Base-by-base conservation (phyloP, 441 rosid species). In the Pelargonium exstipulatum region DNA sequence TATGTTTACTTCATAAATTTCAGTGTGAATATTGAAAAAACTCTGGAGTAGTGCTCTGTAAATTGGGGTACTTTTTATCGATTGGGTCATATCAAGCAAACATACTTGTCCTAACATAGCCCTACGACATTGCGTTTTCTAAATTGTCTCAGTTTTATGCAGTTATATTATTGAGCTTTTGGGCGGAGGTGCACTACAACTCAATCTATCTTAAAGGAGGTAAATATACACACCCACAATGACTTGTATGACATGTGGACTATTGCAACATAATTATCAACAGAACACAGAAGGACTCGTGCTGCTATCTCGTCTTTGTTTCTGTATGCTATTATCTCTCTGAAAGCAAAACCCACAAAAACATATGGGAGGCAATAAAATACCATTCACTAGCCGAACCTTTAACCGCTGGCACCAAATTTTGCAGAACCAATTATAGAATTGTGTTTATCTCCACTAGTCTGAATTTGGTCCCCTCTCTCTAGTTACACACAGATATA, bases 161-260 rank as follows among this genome's bases (percentile, higher is more conserved):
- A 88, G 98, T 89, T 67, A 87, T 95, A 73, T 92, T 83, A 80
- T 81, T 95, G 83, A 95, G 98, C 81, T 95, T 95, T 68, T 95
- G 97, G 98, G 98, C 97, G 3, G 98, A 92, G 81, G 99, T 92
- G 77, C 99, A 90, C 79, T 92, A 95, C 84, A 95, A 95, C 72
- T 92, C 99, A 16, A 87, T 92, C 10, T 90, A 89, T 78, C 95
- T 95, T 4, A 86, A 82, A 82, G 99, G 88, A 92, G 97, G 96
- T 92, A 77, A 76, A 49, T 46, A 4, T 8, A n/a, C 43, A 9
- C 42, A 5, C 9, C 10, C 29, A 12, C 37, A 4, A 9, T 4
- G 37, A 26, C 37, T 0, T 32, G 37, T 32, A 32, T 32, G 37
- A 32, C 6, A 32, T 32, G 37, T 32, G 37, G 6, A 32, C 9